Percentiles rank a stretch among this genome's conserved stretches.
phyloP scores from a whole-genome alignment of 1,139 yeast genomes.

The Suhomyces ambrosiae region DNA sequence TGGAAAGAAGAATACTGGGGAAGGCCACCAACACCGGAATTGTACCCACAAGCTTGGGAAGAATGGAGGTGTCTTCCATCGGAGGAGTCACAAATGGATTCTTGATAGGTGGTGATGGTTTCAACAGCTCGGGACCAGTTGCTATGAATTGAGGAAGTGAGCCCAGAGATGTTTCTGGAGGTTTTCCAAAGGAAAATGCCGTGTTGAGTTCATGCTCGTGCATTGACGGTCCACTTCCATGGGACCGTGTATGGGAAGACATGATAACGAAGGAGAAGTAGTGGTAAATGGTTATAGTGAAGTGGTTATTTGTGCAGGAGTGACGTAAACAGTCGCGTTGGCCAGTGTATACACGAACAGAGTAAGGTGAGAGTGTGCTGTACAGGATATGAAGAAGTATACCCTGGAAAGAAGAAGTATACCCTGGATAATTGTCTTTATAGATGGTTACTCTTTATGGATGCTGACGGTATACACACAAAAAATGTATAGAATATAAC shows the following conservation, averaged over 20 bases:
- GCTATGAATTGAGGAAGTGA: slow-evolving; percentile 1
- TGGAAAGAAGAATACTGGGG: slow-evolving; percentile 29
- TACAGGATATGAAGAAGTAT: no score
- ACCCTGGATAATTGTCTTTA: no score
- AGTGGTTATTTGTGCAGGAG: slow-evolving; percentile 9
- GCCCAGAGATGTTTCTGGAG: background rate
- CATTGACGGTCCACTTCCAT: slow-evolving; percentile 9
- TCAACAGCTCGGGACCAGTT: slow-evolving; percentile 1
- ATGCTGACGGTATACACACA: no score
- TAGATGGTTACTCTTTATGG: no score
- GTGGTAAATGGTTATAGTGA: slow-evolving; percentile 6
- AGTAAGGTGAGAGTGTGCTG: no score
- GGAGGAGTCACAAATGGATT: slow-evolving; percentile 6
- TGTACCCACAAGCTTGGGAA: slow-evolving; percentile 23
- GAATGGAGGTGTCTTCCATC: slow-evolving; percentile 1
- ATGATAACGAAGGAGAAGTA: background rate
- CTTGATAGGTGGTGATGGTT: slow-evolving; percentile 2
- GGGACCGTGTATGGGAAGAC: slow-evolving; percentile 10
- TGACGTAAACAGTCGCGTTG: background rate
- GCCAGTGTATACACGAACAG: no score
- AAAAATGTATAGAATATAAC: no score
- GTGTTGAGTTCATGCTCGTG: slow-evolving; percentile 5
- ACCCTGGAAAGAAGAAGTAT: no score
- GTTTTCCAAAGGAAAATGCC: slow-evolving; percentile 9
- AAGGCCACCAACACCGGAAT: slow-evolving; percentile 33